Base-by-base conservation (phyloP, 2,329 filamentous ascomycete genomes). In the Botrytis deweyae region DNA sequence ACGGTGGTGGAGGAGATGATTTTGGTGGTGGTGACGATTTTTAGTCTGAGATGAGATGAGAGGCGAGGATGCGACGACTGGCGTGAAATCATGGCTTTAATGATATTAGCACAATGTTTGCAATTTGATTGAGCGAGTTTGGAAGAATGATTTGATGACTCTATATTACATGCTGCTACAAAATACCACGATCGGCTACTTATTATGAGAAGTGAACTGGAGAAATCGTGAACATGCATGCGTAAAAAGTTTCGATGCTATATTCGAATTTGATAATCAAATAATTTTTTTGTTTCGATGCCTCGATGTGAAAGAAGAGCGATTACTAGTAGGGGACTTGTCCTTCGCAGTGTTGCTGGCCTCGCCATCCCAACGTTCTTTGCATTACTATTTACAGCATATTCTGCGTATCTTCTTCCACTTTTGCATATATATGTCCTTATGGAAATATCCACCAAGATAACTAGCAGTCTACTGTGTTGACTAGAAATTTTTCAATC, bases 41-140 rank as follows among this genome's bases (percentile, higher is more conserved):
- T 55, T 72, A 72, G 63, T 8, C 20, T 25, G 22, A 66, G 86
- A 33, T 33, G 33, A 81, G 70, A 88, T 84, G n/a, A 81, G 81
- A 42, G 84, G 81, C 63, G 85, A 78, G 49, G 78, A 76, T 75
- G 79, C 75, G 66, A 81, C 72, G 67, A 76, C 36, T 74, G 25
- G 22, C 58, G 5, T 69, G n/a, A 69, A 44, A 33, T 42, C 20
- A 58, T 58, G 66, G 20, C 12, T 33, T 42, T 38, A 44, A 42
- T 18, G 25, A 44, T 33, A 69, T 58, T 1, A 58, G 2, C 49
- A 42, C 7, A 25, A 58, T 33, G 7, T 69, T 69, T 25, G 25
- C 61, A 33, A 33, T 33, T 59, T 29, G 49, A n/a, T 42, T 33
- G 29, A 52, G 20, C 44, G 46, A 9, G 33, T 33, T 29, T 29